These are phyloP conservation scores for Tolypocladium amazonense DNA, from an alignment of 2,329 filamentous ascomycete genomes.

Conservation along the genomic window DNA sequence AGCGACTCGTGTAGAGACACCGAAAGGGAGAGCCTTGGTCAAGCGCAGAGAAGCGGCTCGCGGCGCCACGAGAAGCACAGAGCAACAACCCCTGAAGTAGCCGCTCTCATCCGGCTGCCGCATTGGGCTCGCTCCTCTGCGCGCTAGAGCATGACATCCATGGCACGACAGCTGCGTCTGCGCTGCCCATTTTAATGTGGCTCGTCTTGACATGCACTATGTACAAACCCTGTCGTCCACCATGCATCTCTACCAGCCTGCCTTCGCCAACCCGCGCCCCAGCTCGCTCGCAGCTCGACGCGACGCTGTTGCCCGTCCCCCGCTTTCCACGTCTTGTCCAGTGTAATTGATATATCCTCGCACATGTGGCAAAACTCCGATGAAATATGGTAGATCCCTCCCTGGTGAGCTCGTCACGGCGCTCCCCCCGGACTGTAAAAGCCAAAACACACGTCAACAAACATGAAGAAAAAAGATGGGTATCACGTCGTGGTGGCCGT, in stretches of 20 bases:
- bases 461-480: conserved; percentile 21
- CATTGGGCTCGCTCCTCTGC: not conserved
- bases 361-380: not conserved
- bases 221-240: not conserved
- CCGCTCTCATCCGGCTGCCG: not conserved
- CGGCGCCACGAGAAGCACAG: too few relatives aligned
- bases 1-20: not conserved
- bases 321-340: not conserved
- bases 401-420: not conserved
- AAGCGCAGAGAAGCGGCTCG: too few relatives aligned
- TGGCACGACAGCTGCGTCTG: not conserved
- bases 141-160: not conserved
- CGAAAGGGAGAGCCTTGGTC: not conserved
- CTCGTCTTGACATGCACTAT: not conserved
- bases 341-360: not conserved
- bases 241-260: not conserved
- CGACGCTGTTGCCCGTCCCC: not conserved
- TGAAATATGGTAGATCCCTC: not conserved
- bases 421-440: not conserved
- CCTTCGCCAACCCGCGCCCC: not conserved
- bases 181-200: not conserved
- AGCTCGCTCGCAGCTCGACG: not conserved
- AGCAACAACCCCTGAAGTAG: too few relatives aligned
- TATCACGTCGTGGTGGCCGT: conserved; percentile 23
- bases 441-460: conserved; percentile 1